Evolutionary conservation across 768 basidiomycete species (phyloP), one percentile per base, ranked within the genome.

Genomic region (Daedalea quercina): DNA sequence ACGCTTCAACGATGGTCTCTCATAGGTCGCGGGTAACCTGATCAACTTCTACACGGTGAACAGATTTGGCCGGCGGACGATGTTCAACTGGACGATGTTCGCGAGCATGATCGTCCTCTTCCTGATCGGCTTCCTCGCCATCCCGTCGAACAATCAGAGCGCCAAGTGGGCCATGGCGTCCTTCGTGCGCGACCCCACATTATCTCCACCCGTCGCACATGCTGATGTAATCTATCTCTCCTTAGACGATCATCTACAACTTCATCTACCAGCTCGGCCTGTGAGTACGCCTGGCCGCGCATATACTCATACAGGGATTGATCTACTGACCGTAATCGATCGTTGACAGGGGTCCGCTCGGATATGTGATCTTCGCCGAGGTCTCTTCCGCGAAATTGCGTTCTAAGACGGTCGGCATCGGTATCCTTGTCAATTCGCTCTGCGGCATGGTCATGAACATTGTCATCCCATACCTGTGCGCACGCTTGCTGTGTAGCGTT

Each of bases 391-490:
- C 48, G 22, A 50, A 50, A 34, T 34, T 50, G 48, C 31, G 48
- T 9, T 50, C 48, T 9, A 50, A 50, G 48, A 50, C 48, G n/a
- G 48, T 50, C 33, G 48, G 48, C 37, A 35, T 50, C 22, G 48
- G 48, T 40, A 50, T 50, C 48, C 37, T 50, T 11, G 35, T 40
- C 34, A 50, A 50, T 28, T 50, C 48, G 31, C 35, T 50, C 23
- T 50, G 48, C 25, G 48, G 48, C 22, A 50, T 50, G 48, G 48
- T 50, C 24, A 50, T 50, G 48, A 50, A 50, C 35, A 50, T 50
- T 22, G 33, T 50, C 20, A 28, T 25, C 48, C 48, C 48, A 4
- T 50, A 50, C 35, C 48, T 50, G 48, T 50, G 19, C 24, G 25
- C 44, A 23, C 41, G 41, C 22, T 17, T n/a, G n/a, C n/a, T n/a